A percentile compares a stretch with the other conserved stretches of the same genome.
These are phyloP conservation scores for Phaeomoniella chlamydospora DNA, from an alignment of 2,329 filamentous ascomycete genomes.

Conservation along the genomic window DNA sequence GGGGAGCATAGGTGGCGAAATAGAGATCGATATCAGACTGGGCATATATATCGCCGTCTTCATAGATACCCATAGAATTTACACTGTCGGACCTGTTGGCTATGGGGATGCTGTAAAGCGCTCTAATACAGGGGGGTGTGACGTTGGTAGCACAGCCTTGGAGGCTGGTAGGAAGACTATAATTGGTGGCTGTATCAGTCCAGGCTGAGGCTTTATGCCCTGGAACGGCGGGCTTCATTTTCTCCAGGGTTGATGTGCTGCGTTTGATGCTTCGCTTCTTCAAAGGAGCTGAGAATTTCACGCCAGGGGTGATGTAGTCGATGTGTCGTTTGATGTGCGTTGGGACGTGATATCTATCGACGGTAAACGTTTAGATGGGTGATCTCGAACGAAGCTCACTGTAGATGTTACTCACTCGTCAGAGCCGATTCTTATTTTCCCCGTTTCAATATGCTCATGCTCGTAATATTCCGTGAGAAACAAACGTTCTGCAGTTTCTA, in stretches of 20 bases:
- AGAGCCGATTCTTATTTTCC: slow-evolving; percentile 15
- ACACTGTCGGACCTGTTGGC: slow-evolving; percentile 23
- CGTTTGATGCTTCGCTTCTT: slow-evolving; percentile 8
- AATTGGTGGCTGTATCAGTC: not conserved
- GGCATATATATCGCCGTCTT: slow-evolving; percentile 37
- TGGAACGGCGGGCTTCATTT: not conserved
- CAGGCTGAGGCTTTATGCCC: not conserved
- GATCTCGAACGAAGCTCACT: not conserved
- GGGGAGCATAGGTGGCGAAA: slow-evolving; percentile 27
- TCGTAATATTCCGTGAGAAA: slow-evolving; percentile 14
- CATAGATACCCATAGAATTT: slow-evolving; percentile 39
- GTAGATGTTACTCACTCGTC: slow-evolving; percentile 18
- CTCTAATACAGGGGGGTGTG: slow-evolving; percentile 40
- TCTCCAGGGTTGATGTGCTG: not conserved
- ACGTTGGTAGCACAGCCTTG: slow-evolving; percentile 37
- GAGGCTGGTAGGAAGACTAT: slow-evolving; percentile 12
- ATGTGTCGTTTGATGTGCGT: slow-evolving; percentile 31
- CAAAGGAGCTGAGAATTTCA: slow-evolving; percentile 25
- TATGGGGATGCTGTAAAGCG: slow-evolving; percentile 32
- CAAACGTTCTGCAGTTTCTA: slow-evolving; percentile 12
- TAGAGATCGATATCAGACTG: slow-evolving; percentile 34
- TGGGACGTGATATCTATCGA: slow-evolving; percentile 32
- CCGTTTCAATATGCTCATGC: slow-evolving; percentile 10
- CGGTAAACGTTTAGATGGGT: not conserved
- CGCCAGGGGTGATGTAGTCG: slow-evolving; percentile 43